Conservation (phyloP, 2,329 filamentous ascomycete species). For the Colletotrichum graminicola region DNA sequence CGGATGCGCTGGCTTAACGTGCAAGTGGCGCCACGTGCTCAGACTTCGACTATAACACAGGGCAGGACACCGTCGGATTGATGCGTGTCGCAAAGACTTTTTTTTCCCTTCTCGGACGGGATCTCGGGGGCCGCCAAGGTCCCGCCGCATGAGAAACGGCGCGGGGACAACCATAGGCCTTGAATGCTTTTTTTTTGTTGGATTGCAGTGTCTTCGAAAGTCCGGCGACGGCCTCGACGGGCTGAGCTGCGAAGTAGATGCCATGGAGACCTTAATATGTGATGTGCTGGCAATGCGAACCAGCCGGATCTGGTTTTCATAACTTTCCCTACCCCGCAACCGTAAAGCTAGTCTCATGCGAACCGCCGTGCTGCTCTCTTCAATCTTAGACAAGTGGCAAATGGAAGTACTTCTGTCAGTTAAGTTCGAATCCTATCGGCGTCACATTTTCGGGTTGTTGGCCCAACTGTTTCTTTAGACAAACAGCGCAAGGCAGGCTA, state of each 20-base stretch:
- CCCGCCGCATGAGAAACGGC: constrained; percentile 11
- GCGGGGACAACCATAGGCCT: neutral
- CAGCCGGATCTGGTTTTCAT: neutral
- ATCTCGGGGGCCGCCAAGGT: constrained; percentile 2
- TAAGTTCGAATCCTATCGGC: too few species aligned
- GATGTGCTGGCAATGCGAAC: constrained; percentile 2
- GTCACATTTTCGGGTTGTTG: too few species aligned
- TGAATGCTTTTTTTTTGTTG: neutral
- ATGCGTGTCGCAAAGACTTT: constrained; percentile 3
- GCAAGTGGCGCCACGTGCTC: constrained; percentile 1
- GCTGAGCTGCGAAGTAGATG: neutral
- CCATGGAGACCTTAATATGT: neutral
- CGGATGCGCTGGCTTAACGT: neutral
- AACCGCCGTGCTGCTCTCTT: neutral
- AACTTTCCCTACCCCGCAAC: neutral
- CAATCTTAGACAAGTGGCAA: neutral
- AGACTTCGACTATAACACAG: constrained; percentile 9
- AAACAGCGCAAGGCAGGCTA: neutral
- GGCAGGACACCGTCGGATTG: constrained; percentile 15
- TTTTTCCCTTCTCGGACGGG: constrained; percentile 6
- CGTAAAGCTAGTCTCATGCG: neutral
- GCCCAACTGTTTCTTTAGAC: too few species aligned
- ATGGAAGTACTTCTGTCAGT: too few species aligned
- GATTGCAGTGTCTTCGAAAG: neutral
- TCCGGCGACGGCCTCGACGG: neutral